Base-by-base conservation (phyloP, 306 rosid species). In the Ochetophila trinervis region DNA sequence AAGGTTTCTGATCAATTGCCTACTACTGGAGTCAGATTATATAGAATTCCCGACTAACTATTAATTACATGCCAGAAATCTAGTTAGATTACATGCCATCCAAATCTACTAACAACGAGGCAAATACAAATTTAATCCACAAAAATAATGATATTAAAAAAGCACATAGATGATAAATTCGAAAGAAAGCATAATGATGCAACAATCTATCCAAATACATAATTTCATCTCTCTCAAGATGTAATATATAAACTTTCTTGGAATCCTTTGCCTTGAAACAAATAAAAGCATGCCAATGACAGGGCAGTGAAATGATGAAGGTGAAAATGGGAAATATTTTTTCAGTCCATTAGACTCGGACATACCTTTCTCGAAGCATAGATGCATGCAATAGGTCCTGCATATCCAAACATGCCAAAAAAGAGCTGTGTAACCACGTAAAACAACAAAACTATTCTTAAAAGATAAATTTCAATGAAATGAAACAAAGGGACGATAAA, bases 351-450 rank as follows among this genome's bases (percentile, higher is more conserved):
- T n/a, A n/a, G n/a, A n/a, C n/a, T n/a, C n/a, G n/a, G n/a, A n/a
- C n/a, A n/a, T n/a, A n/a, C n/a, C n/a, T n/a, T n/a, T n/a, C n/a
- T n/a, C n/a, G n/a, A n/a, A n/a, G n/a, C 93, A 87, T 84, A 18
- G 85, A n/a, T n/a, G n/a, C n/a, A 84, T 22, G 93, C 89, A 53
- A 70, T 35, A 37, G 89, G 79, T 72, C 89, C 93, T 19, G 89
- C 93, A 40, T 74, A 84, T 63, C 93, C 93, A 77, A 77, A 87
- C 89, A 87, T 75, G 49, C 89, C 93, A 81, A 87, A 84, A 59
- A 9, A 84, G 18, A 87, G 93, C 93, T 87, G 82, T 77, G 77
- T 54, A 65, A 49, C 63, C 62, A 47, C 22, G 12, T 20, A 62
- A 34, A 48, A 21, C 52, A 19, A 17, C 64, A 21, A 35, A 30